phyloP scores from a whole-genome alignment of 345 rosid genomes.

The Citrus australasica region DNA sequence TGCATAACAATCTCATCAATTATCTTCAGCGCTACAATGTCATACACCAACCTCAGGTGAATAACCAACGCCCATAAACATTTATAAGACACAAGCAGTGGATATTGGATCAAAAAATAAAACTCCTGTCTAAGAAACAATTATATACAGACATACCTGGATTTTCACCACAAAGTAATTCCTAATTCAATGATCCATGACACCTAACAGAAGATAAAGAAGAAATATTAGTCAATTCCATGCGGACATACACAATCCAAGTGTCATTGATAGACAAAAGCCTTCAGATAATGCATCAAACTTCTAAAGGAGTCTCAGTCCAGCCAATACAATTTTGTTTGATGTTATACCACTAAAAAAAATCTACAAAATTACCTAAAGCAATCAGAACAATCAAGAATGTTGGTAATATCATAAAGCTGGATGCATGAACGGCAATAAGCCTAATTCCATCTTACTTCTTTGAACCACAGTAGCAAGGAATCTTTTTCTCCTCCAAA shows the following conservation, averaged over 20 bases:
- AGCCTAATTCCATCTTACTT: conserved; percentile 53
- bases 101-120: not conserved
- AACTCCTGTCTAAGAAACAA: conserved; percentile 1
- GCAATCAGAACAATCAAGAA: not conserved
- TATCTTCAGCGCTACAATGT: not conserved
- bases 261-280: not conserved
- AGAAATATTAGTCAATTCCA: not conserved
- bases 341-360: not conserved
- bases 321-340: not conserved
- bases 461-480: conserved; percentile 92
- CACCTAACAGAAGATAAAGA: conserved; percentile 51
- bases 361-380: not conserved
- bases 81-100: not conserved
- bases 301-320: not conserved
- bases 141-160: conserved; percentile 24
- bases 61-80: conserved; percentile 14
- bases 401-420: conserved; percentile 7
- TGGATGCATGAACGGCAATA: not conserved
- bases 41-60: conserved; percentile 3
- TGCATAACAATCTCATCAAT: conserved; percentile 5
- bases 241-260: not conserved
- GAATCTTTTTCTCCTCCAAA: conserved; percentile 90
- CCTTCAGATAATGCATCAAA: not conserved
- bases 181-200: conserved; percentile 86
- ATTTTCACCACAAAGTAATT: conserved; percentile 14